These are phyloP conservation scores for Kandelia obovata DNA, from an alignment of 345 rosid genomes.

Conservation along the genomic window DNA sequence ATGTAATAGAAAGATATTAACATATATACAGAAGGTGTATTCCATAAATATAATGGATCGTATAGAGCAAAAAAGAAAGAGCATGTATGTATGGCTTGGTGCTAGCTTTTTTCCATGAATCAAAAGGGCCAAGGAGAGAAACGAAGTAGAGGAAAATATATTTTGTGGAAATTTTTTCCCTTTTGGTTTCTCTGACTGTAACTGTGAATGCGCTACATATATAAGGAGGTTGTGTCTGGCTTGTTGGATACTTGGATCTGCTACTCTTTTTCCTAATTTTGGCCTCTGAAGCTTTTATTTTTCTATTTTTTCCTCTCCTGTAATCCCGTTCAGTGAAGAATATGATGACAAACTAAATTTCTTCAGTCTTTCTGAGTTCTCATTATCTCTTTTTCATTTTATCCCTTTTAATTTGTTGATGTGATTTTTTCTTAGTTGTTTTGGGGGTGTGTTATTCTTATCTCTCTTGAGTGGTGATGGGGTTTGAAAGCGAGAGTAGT, in stretches of 20 bases:
- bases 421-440: not conserved
- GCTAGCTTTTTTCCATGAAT: not conserved
- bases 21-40: not conserved
- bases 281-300: not conserved
- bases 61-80: not conserved
- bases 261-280: not conserved
- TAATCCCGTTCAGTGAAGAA: not conserved
- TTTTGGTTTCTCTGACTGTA: too few relatives aligned
- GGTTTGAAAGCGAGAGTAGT: not conserved
- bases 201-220: not conserved
- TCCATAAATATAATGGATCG: not conserved
- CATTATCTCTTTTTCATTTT: not conserved
- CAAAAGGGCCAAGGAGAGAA: not conserved
- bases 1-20: not conserved
- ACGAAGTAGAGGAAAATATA: not conserved
- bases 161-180: conserved; percentile 1
- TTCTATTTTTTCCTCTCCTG: too few relatives aligned
- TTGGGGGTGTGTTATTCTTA: not conserved
- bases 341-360: not conserved
- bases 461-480: not conserved
- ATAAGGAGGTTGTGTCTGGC: not conserved
- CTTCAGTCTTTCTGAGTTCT: not conserved
- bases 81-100: not conserved
- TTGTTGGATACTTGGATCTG: not conserved
- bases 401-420: too few relatives aligned